Percentiles rank a stretch among this genome's conserved stretches.
These are phyloP conservation scores for Persicaria tinctoria DNA, from an alignment of 148 eudicot species.

Conservation along the genomic window DNA sequence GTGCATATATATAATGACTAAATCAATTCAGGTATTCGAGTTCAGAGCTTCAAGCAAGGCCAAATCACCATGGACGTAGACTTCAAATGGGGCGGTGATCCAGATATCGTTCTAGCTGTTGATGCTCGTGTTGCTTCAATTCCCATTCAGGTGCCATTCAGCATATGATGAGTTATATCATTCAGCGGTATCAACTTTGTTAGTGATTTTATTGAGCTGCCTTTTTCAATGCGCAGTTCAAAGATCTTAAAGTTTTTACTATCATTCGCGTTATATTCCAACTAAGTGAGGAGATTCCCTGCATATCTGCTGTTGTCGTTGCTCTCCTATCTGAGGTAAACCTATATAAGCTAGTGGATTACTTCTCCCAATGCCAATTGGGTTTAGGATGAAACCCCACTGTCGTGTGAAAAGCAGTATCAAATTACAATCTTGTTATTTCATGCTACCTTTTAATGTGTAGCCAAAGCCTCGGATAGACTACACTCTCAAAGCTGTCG, in stretches of 20 bases:
- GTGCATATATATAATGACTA: not conserved
- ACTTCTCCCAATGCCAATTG: no score
- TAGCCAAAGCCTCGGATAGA: slow-evolving; percentile 96
- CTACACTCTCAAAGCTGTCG: slow-evolving; percentile 82
- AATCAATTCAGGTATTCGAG: slow-evolving; percentile 65
- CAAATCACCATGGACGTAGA: slow-evolving; percentile 94
- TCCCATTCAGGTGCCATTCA: slow-evolving; percentile 70
- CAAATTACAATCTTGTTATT: no score
- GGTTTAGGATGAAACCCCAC: no score
- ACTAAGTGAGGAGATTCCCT: slow-evolving; percentile 87
- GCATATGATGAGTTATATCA: not conserved
- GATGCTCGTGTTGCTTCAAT: slow-evolving; percentile 80
- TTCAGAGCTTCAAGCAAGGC: slow-evolving; percentile 88
- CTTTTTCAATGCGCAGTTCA: slow-evolving; percentile 39
- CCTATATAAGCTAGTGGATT: no score
- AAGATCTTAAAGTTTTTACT: slow-evolving; percentile 93
- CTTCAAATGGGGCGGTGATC: slow-evolving; percentile 96
- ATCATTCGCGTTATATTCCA: slow-evolving; percentile 92
- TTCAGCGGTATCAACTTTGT: not conserved
- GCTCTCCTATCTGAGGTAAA: slow-evolving; percentile 90
- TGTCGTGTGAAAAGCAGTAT: no score
- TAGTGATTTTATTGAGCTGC: slow-evolving; percentile 7
- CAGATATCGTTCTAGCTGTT: slow-evolving; percentile 67
- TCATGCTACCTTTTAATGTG: slow-evolving; percentile 5
- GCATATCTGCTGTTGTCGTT: slow-evolving; percentile 95